phyloP scores from a whole-genome alignment of 148 eudicot genomes.

The Cornus suecica region DNA sequence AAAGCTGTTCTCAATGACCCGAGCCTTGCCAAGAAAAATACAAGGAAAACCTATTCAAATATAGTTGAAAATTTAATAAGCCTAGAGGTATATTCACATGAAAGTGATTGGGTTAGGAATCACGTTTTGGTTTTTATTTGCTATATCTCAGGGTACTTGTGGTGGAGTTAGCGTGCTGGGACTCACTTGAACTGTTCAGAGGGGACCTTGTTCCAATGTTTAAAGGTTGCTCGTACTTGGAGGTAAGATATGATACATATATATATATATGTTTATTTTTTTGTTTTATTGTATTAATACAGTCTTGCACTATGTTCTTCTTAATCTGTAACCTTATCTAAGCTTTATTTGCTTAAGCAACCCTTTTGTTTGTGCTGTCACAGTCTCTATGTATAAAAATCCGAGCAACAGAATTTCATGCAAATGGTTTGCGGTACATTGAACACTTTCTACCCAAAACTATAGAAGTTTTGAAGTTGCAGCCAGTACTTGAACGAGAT shows the following conservation, averaged over 20 bases:
- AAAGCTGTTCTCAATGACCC: no score
- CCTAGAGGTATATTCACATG: background rate
- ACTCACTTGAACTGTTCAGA: conserved; percentile 9
- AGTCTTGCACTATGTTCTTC: background rate
- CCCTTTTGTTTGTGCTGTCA: conserved; percentile 2
- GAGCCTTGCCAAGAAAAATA: no score
- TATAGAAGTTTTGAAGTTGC: conserved; percentile 35
- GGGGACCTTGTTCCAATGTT: conserved; percentile 22
- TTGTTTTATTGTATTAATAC: no score
- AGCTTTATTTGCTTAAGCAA: background rate
- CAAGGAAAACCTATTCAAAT: no score
- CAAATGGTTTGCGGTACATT: conserved; percentile 9
- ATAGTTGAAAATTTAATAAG: background rate
- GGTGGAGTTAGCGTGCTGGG: conserved; percentile 27
- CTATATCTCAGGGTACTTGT: conserved; percentile 32
- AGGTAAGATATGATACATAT: conserved; percentile 27
- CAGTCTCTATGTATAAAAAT: conserved; percentile 44
- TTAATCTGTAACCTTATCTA: background rate
- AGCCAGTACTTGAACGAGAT: conserved; percentile 25
- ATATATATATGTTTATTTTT: no score
- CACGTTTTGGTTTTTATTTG: background rate
- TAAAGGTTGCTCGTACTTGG: conserved; percentile 19
- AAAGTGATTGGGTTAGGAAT: background rate
- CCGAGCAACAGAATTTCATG: conserved; percentile 25
- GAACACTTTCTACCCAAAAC: conserved; percentile 30